Base-by-base conservation (phyloP, 345 rosid genomes). In the Brassica napus region DNA sequence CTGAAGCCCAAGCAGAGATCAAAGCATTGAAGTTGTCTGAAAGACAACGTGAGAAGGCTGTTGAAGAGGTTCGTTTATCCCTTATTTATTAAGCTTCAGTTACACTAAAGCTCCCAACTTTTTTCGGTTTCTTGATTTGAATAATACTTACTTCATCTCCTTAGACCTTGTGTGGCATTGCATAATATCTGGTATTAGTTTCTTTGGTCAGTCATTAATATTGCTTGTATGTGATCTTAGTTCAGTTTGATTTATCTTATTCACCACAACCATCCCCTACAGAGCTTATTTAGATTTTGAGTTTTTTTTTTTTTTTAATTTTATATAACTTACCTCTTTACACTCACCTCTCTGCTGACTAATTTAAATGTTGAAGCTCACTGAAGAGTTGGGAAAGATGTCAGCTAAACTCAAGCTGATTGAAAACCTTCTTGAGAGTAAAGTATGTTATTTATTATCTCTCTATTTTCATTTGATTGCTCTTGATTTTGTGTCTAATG, bases 21-120 rank as follows among this genome's bases (percentile, higher is more conserved):
- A 95, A 85, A 83, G 99, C 98, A 3, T 84, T 95, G 83, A 89
- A 72, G 74, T 79, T 90, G 16, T 93, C 98, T 37, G 98, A 95
- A 76, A 72, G 99, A 3, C 92, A 81, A 15, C 81, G 96, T 84
- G 99, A 95, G 77, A 95, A 95, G 82, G 99, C 99, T n/a, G 98
- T 95, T 34, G 98, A 95, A 77, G 99, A 95, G 99, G 99, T 94
- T 54, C 6, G 99, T 94, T 54, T 2, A 1, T 0, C 71, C 15
- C 63, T 65, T 74, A 31, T 47, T 60, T 73, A 21, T 21, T 21
- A 21, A 21, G 23, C 23, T 21, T 21, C 23, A 21, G 23, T 21
- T 21, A 21, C 23, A 8, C 2, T 21, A 37, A 11, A 68, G 10
- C 21, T 42, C 58, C 3, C 65, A 73, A 30, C 15, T 72, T 24